Base-by-base conservation (phyloP, 768 basidiomycete species). In the Zangia roseola region DNA sequence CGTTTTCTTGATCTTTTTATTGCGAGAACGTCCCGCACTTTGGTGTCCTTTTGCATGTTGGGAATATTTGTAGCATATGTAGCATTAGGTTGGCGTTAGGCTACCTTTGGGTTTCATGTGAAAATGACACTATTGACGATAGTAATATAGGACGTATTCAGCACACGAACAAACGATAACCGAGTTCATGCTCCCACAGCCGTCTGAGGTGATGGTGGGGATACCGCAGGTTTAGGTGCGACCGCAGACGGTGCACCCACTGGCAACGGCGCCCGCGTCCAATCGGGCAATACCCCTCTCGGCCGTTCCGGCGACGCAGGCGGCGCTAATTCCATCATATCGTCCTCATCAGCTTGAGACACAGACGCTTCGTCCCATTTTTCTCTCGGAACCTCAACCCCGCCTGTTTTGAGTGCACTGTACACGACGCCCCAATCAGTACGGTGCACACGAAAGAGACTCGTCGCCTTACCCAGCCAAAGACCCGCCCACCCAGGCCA, bases 401-500 rank as follows among this genome's bases (percentile, higher is more conserved):
- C 92, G 4, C 90, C 89, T 0, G 87, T 91, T 68, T 97, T 95
- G 40, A 97, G 73, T 8, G 90, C 78, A 10, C 92, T 93, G 50
- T n/a, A n/a, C 17, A 47, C 6, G 39, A 4, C 4, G 12, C 10
- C 10, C 17, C 3, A 1, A 36, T 56, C 10, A 47, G 60, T 13
- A 19, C 28, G 33, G 26, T 19, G 19, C 6, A 14, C 5, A 19
- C 9, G 44, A n/a, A 2, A 35, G 9, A 34, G 2, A 8, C 34
- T 41, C 0, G 36, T 23, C 10, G 30, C 76, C 84, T 54, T 67
- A 93, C 87, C 94, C 95, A 3, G 94, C 91, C 17, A 98, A 64
- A 19, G 91, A 93, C 0, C 92, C 95, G 5, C 95, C 95, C 10
- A 99, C 83, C 95, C 95, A 99, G 0, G 86, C 78, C 70, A 94